phyloP scores from a whole-genome alignment of 106 monocot genomes.

The Xerophyta viscosa region DNA sequence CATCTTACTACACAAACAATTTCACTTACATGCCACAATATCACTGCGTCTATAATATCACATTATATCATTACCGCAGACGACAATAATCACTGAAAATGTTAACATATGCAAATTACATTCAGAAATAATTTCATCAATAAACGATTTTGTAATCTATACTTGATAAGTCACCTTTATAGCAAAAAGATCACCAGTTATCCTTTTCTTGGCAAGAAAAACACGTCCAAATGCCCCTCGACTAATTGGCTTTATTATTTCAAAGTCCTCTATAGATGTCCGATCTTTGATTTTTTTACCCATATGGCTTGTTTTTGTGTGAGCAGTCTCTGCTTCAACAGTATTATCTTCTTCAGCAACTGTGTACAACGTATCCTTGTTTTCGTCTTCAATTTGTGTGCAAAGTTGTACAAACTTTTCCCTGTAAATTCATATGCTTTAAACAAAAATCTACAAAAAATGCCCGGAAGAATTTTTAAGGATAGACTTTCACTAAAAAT shows the following conservation, averaged over 20 bases:
- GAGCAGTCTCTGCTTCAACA: conserved; percentile 23
- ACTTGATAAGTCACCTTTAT: too few species aligned
- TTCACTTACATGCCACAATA: too few species aligned
- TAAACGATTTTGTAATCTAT: too few species aligned
- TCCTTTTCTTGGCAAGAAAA: conserved; percentile 96
- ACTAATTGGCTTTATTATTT: conserved; percentile 98
- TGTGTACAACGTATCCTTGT: conserved; percentile 18
- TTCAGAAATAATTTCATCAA: too few species aligned
- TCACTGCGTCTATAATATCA: too few species aligned
- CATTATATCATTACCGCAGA: too few species aligned
- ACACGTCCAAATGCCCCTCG: conserved; percentile 98
- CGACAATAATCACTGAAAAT: too few species aligned
- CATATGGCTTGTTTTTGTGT: conserved; percentile 32
- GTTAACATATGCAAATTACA: too few species aligned
- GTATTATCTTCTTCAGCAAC: conserved; percentile 44
- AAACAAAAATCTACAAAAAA: too few species aligned
- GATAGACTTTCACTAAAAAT: too few species aligned
- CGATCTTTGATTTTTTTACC: conserved; percentile 73
- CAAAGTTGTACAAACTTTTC: conserved; percentile 87
- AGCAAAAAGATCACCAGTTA: conserved; percentile 94
- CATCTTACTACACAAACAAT: too few species aligned
- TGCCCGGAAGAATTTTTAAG: too few species aligned
- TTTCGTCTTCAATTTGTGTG: conserved; percentile 69
- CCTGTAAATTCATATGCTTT: conserved; percentile 42
- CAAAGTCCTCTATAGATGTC: conserved; percentile 98